Evolutionary conservation across 1,284 basidiomycete species (phyloP), one percentile per base, ranked within the genome.

Genomic region (Pisolithus thermaeus): DNA sequence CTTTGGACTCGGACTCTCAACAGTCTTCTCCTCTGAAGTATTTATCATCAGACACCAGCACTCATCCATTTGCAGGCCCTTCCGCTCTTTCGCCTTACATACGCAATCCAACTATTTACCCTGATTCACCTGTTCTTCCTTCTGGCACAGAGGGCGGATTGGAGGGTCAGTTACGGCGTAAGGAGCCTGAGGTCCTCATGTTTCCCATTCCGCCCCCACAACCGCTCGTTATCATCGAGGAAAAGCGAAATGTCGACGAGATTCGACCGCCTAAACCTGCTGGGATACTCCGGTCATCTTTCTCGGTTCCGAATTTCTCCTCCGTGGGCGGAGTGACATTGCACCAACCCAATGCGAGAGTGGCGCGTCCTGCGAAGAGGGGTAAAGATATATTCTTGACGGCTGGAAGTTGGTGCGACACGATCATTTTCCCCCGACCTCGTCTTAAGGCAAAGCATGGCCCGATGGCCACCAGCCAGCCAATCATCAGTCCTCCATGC

Each of bases 321-420:
- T 56, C 68, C 9, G 53, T 38, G 11, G 7, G 30, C 9, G 3
- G 37, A 1, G 18, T 43, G 3, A 22, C 9, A 36, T 54, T 40
- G 9, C 7, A 37, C 8, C 52, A 52, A 2, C 2, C 53, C n/a
- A 12, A 51, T 5, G 58, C 45, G 49, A 62, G 53, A 51, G 51
- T 42, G 23, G 37, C 47, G 6, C 20, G 56, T 4, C 39, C 54
- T 18, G 46, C 56, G 32, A 50, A 63, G 22, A 77, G 70, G 62
- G 68, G 70, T 20, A 79, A 73, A 56, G 82, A 86, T 37, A 71
- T 80, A 7, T 87, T 84, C 83, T 59, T 88, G 2, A 78, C 81
- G 2, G 78, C 85, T 0, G 84, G 89, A 67, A 82, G 83, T 9
- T 87, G 87, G 84, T 90, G 87, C 65, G 85, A 88, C 58, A 87